Evolutionary conservation across 2,329 filamentous ascomycete genomes (phyloP).

Genomic region (Colletotrichum sp.): DNA sequence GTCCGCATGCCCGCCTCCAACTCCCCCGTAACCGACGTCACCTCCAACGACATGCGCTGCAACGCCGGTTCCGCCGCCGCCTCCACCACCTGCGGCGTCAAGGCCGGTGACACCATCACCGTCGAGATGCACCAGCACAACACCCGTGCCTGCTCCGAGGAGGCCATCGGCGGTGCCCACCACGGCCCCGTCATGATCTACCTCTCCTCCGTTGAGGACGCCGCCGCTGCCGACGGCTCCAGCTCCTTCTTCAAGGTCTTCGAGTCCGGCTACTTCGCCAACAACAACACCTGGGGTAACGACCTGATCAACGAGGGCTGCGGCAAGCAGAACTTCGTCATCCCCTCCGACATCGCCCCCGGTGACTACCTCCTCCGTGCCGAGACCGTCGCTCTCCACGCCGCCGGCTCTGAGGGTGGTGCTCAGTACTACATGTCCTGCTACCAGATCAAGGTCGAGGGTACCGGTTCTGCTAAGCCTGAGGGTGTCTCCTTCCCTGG

Average conservation of each 20-base stretch:
- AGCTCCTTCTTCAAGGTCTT: slow-evolving; percentile 58
- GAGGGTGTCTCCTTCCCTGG: slow-evolving; percentile 24
- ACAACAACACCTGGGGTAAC: slow-evolving; percentile 22
- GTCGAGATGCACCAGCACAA: slow-evolving; percentile 52
- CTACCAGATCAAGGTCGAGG: slow-evolving; percentile 30
- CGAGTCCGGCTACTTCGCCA: slow-evolving; percentile 39
- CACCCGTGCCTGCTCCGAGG: slow-evolving; percentile 46
- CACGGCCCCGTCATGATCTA: slow-evolving; percentile 56
- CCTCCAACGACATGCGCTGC: slow-evolving; percentile 45
- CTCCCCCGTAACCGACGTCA: slow-evolving; percentile 44
- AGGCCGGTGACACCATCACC: slow-evolving; percentile 42
- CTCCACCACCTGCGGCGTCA: slow-evolving; percentile 28
- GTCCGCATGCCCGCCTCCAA: slow-evolving; percentile 34
- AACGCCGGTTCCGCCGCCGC: slow-evolving; percentile 41
- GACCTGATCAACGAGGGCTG: slow-evolving; percentile 23
- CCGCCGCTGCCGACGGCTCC: slow-evolving; percentile 46
- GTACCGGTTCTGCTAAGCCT: slow-evolving; percentile 26
- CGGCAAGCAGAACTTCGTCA: slow-evolving; percentile 25
- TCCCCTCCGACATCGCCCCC: slow-evolving; percentile 50
- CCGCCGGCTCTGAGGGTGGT: slow-evolving; percentile 36
- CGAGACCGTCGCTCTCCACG: slow-evolving; percentile 60
- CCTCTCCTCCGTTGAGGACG: slow-evolving; percentile 52
- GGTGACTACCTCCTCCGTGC: slow-evolving; percentile 61
- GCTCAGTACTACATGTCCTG: slow-evolving; percentile 45
- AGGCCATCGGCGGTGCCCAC: slow-evolving; percentile 58